Evolutionary conservation across 164 flowering plant species (phyloP), one percentile per base, ranked within the genome.

Genomic region (Protea cynaroides): DNA sequence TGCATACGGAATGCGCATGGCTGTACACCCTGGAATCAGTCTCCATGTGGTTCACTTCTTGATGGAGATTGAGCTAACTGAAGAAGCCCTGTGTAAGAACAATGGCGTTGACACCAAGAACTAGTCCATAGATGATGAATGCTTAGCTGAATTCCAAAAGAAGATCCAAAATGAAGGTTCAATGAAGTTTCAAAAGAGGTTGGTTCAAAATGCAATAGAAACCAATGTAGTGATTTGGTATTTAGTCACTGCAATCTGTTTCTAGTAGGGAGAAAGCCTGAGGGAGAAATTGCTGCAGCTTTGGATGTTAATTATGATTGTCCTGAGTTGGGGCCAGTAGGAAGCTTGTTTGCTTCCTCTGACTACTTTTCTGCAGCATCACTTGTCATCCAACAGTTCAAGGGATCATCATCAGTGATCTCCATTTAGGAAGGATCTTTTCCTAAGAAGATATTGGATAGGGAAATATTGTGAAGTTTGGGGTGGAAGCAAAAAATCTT

Each of bases 301-400:
- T 52, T 75, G 47, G 56, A 25, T 38, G 68, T 52, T 46, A 77
- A 69, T n/a, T 62, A 56, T 29, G 87, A 86, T 1, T 81, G 76
- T 38, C 84, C 88, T 1, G 97, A 90, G 62, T 53, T 90, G 23
- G 97, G 97, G 2, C 89, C 89, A 7, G 54, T 86, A 0, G 97
- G 91, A 0, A 77, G 66, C 43, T 62, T 88, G 59, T 67, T 90
- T 67, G 67, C 74, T 8, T 78, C 84, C 1, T 57, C 82, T 0
- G 82, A 76, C 23, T 71, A 82, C 59, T 65, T 84, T 8, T 75
- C 79, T 1, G 54, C 73, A 4, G 90, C 97, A 7, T 90, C 94
- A 7, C 65, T 90, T 72, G 82, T 90, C 25, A 71, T 90, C 44
- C 88, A 86, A 61, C 89, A 82, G 66, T 82, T 77, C 43, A 24